Evolutionary conservation across 208 protist genomes (phyloP), one percentile per base, ranked within the genome.

Genomic region (Trypanosoma avium): DNA sequence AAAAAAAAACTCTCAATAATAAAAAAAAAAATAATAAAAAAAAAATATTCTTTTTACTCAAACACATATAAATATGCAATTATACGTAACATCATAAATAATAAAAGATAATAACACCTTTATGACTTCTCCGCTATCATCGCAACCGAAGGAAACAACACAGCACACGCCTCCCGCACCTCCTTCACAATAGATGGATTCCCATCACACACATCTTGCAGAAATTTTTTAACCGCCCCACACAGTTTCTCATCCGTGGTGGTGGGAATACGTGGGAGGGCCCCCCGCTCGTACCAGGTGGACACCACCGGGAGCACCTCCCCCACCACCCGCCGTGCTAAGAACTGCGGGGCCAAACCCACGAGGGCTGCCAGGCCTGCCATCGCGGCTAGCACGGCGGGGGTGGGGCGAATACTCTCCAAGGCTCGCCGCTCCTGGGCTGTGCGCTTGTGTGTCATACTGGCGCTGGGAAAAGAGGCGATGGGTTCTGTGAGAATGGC

Each of bases 401-500:
- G 81, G 0, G 79, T 74, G 15, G 90, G 64, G 36, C 69, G 52
- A 17, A 92, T 73, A 3, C 67, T 65, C 33, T 82, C 73, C 46
- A 96, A 49, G n/a, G 68, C 61, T 13, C 87, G 86, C 35, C 54
- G 60, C 74, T 93, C 85, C 33, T 65, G 57, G 0, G 65, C 70
- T 29, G 62, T 77, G 7, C 81, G 83, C 26, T 33, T 46, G n/a
- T 32, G 45, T n/a, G 70, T 56, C 9, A 71, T 27, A 10, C 50
- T 60, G 17, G 77, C 68, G 29, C 53, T 26, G 55, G 88, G 70
- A 10, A 77, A 57, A 4, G 33, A 21, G 13, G 82, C 74, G 17
- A 96, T 58, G 3, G 90, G 90, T 60, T 93, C 90, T 13, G 78
- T 66, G 33, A 96, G 76, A 32, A 93, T 70, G 0, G 85, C 75